These are phyloP conservation scores for Isoetes taiwanensis DNA, from an alignment of 75 land plant genomes.

Conservation along the genomic window DNA sequence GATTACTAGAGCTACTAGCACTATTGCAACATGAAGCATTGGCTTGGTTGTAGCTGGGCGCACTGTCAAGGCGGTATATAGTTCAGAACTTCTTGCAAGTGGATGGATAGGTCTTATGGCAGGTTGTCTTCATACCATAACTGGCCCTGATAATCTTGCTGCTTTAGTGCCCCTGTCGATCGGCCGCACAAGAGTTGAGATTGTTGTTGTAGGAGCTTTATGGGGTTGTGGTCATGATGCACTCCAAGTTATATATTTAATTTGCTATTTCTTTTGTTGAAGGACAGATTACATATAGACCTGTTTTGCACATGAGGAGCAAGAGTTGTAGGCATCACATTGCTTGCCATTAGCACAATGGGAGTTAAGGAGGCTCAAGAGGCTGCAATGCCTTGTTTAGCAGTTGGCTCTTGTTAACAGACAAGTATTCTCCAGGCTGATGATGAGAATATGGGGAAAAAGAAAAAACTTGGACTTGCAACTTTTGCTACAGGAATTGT, in stretches of 20 bases:
- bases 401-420: constrained; percentile 30
- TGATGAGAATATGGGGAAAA: too few relatives aligned
- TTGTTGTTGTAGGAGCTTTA: constrained; percentile 78
- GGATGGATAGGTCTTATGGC: constrained; percentile 88
- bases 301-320: constrained; percentile 68
- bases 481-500: constrained; percentile 94
- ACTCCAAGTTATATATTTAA: constrained; percentile 79
- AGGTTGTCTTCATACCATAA: constrained; percentile 80
- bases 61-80: too few relatives aligned
- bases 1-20: too few relatives aligned
- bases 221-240: constrained; percentile 99
- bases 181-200: constrained; percentile 57
- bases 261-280: constrained; percentile 54
- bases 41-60: too few relatives aligned
- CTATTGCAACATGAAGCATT: too few relatives aligned
- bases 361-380: constrained; percentile 72
- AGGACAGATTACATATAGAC: constrained; percentile 73
- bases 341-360: constrained; percentile 55
- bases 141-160: constrained; percentile 89
- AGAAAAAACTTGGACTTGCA: neutral
- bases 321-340: constrained; percentile 72
- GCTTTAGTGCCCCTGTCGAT: constrained; percentile 83
- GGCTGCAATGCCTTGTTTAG: constrained; percentile 42
- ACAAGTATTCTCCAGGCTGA: too few relatives aligned
- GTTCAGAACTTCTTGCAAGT: constrained; percentile 46